Conservation (phyloP, 2,329 filamentous ascomycete species). For the Pseudofabraea citricarpa region DNA sequence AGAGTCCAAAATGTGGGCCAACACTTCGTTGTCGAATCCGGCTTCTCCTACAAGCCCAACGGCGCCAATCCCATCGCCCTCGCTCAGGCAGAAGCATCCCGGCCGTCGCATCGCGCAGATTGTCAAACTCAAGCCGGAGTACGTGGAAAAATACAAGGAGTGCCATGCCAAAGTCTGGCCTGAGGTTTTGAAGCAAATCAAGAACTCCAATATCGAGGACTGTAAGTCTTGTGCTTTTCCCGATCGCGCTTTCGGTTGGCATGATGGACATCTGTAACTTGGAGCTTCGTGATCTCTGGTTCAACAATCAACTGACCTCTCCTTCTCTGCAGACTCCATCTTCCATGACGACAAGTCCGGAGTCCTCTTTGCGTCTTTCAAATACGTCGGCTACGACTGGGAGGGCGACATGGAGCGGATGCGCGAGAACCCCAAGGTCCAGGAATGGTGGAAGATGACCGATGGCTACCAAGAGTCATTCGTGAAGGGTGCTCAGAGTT, state of each 20-base stretch:
- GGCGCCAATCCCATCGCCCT: slow-evolving; percentile 4
- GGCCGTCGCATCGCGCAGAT: slow-evolving; percentile 65
- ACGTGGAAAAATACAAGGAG: slow-evolving; percentile 65
- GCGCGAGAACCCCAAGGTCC: slow-evolving; percentile 66
- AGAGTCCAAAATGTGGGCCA: slow-evolving; percentile 14
- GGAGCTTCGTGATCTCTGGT: too few relatives aligned
- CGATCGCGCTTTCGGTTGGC: not conserved
- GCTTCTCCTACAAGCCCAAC: slow-evolving; percentile 15
- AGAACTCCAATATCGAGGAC: slow-evolving; percentile 68
- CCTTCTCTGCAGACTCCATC: slow-evolving; percentile 55
- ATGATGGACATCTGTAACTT: too few relatives aligned
- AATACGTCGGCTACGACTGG: slow-evolving; percentile 71
- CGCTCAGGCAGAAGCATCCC: slow-evolving; percentile 29
- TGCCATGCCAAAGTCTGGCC: slow-evolving; percentile 73
- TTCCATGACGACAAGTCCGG: slow-evolving; percentile 59
- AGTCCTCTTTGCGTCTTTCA: slow-evolving; percentile 71
- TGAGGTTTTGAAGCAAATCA: slow-evolving; percentile 71
- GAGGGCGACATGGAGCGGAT: slow-evolving; percentile 73
- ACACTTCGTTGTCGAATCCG: slow-evolving; percentile 12
- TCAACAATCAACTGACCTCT: not conserved
- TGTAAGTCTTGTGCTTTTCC: slow-evolving; percentile 41
- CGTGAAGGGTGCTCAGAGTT: slow-evolving; percentile 53
- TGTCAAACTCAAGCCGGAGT: slow-evolving; percentile 64
- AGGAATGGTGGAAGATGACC: slow-evolving; percentile 79
- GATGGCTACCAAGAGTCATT: slow-evolving; percentile 68